Conservation (phyloP, 2,329 filamentous ascomycete species). For the Calycina herbarum region DNA sequence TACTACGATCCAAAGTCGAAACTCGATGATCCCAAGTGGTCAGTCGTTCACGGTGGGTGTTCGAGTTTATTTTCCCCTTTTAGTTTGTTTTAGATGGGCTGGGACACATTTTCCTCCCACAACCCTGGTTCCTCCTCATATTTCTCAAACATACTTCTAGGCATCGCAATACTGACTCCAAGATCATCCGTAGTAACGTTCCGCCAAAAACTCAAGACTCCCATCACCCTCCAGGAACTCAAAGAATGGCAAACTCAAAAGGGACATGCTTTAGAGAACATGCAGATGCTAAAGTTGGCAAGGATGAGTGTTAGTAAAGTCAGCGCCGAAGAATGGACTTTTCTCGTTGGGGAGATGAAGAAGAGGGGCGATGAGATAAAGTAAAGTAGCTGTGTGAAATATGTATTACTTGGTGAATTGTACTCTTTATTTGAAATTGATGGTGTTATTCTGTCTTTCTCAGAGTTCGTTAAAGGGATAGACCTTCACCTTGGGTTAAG, state of each 20-base stretch:
- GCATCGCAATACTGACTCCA: no score
- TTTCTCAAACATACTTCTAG: no score
- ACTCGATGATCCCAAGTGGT: conserved; percentile 75
- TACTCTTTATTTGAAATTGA: not conserved
- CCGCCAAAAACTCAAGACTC: conserved; percentile 73
- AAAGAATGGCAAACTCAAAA: conserved; percentile 59
- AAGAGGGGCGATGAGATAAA: conserved; percentile 29
- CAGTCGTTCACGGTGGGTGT: conserved; percentile 63
- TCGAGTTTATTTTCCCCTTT: no score
- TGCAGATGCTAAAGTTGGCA: conserved; percentile 83
- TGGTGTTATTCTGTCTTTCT: not conserved
- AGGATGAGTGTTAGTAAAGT: conserved; percentile 79
- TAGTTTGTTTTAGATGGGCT: no score
- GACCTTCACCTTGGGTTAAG: not conserved
- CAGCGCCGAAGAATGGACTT: conserved; percentile 62
- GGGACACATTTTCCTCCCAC: no score
- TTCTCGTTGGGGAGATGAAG: conserved; percentile 51
- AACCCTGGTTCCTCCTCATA: no score
- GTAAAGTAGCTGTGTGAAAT: not conserved
- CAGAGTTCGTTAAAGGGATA: not conserved
- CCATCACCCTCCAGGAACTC: conserved; percentile 71
- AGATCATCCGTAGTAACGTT: conserved; percentile 61
- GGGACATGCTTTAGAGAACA: conserved; percentile 61
- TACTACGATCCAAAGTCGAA: conserved; percentile 83
- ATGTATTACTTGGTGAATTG: not conserved